Percentiles rank a stretch among this genome's conserved stretches.
These are phyloP conservation scores for Arthrobotrys sphaeroides DNA, from an alignment of 2,329 filamentous ascomycete species.

Conservation along the genomic window DNA sequence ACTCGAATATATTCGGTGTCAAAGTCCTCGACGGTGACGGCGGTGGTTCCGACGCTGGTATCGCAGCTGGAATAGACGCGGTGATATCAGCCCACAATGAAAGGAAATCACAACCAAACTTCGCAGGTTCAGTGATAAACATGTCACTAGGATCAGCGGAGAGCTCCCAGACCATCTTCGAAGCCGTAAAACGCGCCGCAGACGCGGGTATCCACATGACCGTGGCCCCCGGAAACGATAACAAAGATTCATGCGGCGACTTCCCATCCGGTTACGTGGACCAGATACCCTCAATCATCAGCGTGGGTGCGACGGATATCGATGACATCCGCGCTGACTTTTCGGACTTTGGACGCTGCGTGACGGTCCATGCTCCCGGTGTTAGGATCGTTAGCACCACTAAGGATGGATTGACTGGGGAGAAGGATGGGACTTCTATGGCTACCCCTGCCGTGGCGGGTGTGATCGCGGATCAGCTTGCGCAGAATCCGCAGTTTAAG, in stretches of 20 bases:
- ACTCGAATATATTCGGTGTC: slow-evolving; percentile 63
- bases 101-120: slow-evolving; percentile 60
- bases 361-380: slow-evolving; percentile 70
- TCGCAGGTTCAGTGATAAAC: slow-evolving; percentile 64
- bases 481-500: slow-evolving; percentile 38
- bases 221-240: slow-evolving; percentile 62
- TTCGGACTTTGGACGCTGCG: slow-evolving; percentile 64
- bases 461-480: slow-evolving; percentile 55
- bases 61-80: slow-evolving; percentile 62
- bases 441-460: slow-evolving; percentile 62
- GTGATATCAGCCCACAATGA: slow-evolving; percentile 62
- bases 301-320: slow-evolving; percentile 61
- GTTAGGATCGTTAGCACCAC: slow-evolving; percentile 66
- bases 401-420: slow-evolving; percentile 63
- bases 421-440: slow-evolving; percentile 67
- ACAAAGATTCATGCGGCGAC: slow-evolving; percentile 54
- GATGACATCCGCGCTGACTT: slow-evolving; percentile 61
- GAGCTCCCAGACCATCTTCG: slow-evolving; percentile 64
- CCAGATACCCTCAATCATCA: slow-evolving; percentile 61
- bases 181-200: slow-evolving; percentile 64
- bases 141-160: slow-evolving; percentile 67
- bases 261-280: slow-evolving; percentile 61
- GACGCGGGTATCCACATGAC: slow-evolving; percentile 61
- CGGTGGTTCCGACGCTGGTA: slow-evolving; percentile 60
- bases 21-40: slow-evolving; percentile 62